A percentile compares a stretch with the other conserved stretches of the same genome.
phyloP scores from a whole-genome alignment of 129 eudicot species.

The Lactuca sativa region DNA sequence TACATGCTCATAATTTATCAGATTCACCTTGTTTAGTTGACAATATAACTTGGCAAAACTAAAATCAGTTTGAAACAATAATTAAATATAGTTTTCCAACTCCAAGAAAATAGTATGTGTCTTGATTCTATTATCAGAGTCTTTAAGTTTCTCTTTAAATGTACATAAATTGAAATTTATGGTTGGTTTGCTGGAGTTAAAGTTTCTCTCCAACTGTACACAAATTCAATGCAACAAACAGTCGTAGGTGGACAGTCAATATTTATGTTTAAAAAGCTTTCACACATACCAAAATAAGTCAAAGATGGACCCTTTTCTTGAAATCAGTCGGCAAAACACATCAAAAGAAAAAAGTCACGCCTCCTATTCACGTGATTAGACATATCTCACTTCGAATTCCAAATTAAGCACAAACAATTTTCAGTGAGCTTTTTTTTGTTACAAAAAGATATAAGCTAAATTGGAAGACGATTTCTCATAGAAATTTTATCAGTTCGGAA shows the following conservation, averaged over 20 bases:
- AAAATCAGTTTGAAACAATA: neutral
- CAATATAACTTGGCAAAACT: neutral
- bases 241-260: neutral
- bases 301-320: neutral
- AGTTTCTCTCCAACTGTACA: neutral
- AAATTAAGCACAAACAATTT: slow-evolving; percentile 1
- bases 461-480: neutral
- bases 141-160: neutral
- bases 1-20: slow-evolving; percentile 11
- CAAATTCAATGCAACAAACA: slow-evolving; percentile 18
- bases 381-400: neutral
- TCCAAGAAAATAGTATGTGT: neutral
- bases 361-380: slow-evolving; percentile 2
- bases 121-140: neutral
- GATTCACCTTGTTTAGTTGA: slow-evolving; percentile 3
- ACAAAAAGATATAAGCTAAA: neutral
- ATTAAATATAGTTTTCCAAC: neutral
- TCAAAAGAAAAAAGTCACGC: neutral
- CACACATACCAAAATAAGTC: slow-evolving; percentile 10
- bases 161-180: neutral
- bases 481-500: neutral
- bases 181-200: neutral
- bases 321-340: neutral
- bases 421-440: neutral
- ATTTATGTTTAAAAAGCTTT: neutral